phyloP scores from a whole-genome alignment of 148 eudicot genomes.

The Chenopodium suecicum region DNA sequence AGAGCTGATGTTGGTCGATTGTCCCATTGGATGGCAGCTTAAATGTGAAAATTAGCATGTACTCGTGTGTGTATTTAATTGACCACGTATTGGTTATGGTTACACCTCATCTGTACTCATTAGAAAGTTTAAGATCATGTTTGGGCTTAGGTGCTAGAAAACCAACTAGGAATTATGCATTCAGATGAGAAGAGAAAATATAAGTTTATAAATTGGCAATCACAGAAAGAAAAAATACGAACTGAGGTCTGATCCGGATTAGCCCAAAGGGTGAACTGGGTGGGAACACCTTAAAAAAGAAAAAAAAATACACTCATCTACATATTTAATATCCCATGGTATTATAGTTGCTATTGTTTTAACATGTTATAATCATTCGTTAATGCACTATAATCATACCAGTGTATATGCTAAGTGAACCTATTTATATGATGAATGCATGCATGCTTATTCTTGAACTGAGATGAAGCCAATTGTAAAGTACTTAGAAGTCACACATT shows the following conservation, averaged over 20 bases:
- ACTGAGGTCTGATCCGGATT: too few relatives aligned
- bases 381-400: not conserved
- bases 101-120: not conserved
- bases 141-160: not conserved
- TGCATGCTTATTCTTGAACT: not conserved
- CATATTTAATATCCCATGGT: not conserved
- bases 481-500: too few relatives aligned
- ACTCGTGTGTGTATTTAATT: not conserved
- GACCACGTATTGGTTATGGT: not conserved
- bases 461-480: too few relatives aligned
- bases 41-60: not conserved
- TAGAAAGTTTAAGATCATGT: not conserved
- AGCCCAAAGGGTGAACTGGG: too few relatives aligned
- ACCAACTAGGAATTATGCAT: not conserved
- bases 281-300: too few relatives aligned
- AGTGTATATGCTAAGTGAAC: not conserved
- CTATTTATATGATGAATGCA: not conserved
- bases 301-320: not conserved
- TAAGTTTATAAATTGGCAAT: not conserved
- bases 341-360: not conserved
- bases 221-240: too few relatives aligned
- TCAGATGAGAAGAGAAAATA: not conserved
- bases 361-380: not conserved
- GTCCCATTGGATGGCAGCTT: not conserved
- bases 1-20: not conserved